Evolutionary conservation across 1,284 basidiomycete genomes (phyloP).

Genomic region (Ceratobasidium theobromae): DNA sequence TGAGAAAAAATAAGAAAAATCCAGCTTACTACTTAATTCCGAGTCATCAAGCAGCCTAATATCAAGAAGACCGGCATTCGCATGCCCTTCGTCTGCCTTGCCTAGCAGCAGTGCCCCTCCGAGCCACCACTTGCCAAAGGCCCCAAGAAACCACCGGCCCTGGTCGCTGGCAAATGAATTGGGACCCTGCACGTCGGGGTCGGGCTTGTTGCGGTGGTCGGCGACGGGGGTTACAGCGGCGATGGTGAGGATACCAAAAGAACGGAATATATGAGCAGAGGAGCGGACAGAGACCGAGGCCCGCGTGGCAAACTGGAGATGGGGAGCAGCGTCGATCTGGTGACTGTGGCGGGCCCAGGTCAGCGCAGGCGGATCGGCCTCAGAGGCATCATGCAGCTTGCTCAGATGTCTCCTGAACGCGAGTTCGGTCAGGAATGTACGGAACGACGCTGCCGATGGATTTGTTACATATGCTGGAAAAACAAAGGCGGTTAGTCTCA

Average conservation of each 20-base stretch:
- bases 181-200: slow-evolving; percentile 38
- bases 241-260: slow-evolving; percentile 81
- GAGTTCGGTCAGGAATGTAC: slow-evolving; percentile 90
- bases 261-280: slow-evolving; percentile 85
- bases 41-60: slow-evolving; percentile 38
- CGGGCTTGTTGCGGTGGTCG: slow-evolving; percentile 44
- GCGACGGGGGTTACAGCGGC: slow-evolving; percentile 63
- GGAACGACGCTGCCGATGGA: slow-evolving; percentile 88
- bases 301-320: slow-evolving; percentile 82
- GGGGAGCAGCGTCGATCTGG: slow-evolving; percentile 11
- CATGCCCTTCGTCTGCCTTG: slow-evolving; percentile 67
- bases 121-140: slow-evolving; percentile 86
- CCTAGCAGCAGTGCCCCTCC: slow-evolving; percentile 65
- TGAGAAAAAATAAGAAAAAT: slow-evolving; percentile 8
- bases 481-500: slow-evolving; percentile 33
- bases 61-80: slow-evolving; percentile 33
- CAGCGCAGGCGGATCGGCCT: slow-evolving; percentile 13
- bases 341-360: slow-evolving; percentile 29
- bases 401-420: slow-evolving; percentile 92
- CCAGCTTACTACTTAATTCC: slow-evolving; percentile 32
- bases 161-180: slow-evolving; percentile 35
- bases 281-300: slow-evolving; percentile 91
- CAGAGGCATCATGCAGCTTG: slow-evolving; percentile 66
- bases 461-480: slow-evolving; percentile 90
- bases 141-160: slow-evolving; percentile 73